A percentile compares a stretch with the other conserved stretches of the same genome.
phyloP scores from a whole-genome alignment of 2,329 filamentous ascomycete genomes.

The Paradendryphiella salina region DNA sequence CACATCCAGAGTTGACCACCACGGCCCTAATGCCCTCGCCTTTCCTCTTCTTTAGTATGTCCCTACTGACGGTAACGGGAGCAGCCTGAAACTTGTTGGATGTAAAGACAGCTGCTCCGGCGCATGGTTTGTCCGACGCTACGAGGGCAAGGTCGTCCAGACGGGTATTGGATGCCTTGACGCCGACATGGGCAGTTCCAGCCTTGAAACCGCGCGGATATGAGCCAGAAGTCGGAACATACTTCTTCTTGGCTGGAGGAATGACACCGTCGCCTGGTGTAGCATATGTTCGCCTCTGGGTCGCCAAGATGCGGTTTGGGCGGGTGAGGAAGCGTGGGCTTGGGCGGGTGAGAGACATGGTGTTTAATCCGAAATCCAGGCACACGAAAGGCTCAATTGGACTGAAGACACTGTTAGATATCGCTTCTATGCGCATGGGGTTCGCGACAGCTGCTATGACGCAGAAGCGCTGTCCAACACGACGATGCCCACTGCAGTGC shows the following conservation, averaged over 20 bases:
- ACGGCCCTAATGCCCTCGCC: conserved; percentile 76
- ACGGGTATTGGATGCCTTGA: conserved; percentile 89
- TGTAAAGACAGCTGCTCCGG: conserved; percentile 91
- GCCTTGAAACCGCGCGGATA: conserved; percentile 90
- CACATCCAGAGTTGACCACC: conserved; percentile 92
- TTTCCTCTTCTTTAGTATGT: conserved; percentile 67
- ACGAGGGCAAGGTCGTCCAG: conserved; percentile 91
- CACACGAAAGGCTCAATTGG: background rate
- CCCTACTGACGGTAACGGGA: conserved; percentile 81
- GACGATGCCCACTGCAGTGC: background rate
- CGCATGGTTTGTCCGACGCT: conserved; percentile 81
- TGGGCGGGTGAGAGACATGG: conserved; percentile 41
- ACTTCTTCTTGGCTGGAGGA: conserved; percentile 83
- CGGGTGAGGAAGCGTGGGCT: conserved; percentile 34
- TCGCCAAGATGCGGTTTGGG: conserved; percentile 29
- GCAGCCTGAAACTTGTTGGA: conserved; percentile 98
- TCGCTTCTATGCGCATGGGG: background rate
- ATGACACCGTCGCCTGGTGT: conserved; percentile 63
- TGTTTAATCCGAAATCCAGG: background rate
- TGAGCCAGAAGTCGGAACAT: conserved; percentile 79
- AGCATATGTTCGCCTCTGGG: conserved; percentile 60
- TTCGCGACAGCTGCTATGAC: conserved; percentile 2
- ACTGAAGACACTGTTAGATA: conserved; percentile 10
- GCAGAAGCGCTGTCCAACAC: background rate
- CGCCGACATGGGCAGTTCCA: conserved; percentile 85